Base-by-base conservation (phyloP, 805 yeast species). In the Ogataea pignaliae region DNA sequence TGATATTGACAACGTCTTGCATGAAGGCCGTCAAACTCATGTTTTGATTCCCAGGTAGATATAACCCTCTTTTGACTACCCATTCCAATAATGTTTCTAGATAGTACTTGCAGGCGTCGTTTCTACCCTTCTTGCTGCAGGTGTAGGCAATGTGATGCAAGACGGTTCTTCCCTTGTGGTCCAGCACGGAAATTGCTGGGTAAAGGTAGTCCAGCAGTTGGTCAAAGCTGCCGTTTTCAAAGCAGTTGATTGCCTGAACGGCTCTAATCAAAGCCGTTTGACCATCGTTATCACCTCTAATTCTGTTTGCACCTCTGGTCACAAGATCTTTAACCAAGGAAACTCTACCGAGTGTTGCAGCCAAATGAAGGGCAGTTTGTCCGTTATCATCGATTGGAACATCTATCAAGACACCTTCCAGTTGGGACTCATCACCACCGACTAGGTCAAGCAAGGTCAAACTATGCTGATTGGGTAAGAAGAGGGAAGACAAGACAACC, bases 341-440 rank as follows among this genome's bases (percentile, higher is more conserved):
- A 1, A 83, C 65, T 45, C 88, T 79, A 0, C 95, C 98, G 61
- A 93, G 73, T 0, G 97, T 87, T 13, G 97, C 82, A 3, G 97
- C 95, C 95, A 98, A 87, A 64, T 93, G 99, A 45, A 93, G 72
- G 0, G 96, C 88, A 0, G 96, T 85, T 59, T 93, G 93, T 0
- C 98, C 97, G 45, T 84, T 79, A 54, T 87, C 95, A 64, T 95
- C 99, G 37, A 95, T 86, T 1, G 97, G 83, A 30, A 88, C 87
- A 57, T 88, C 93, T 40, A 90, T 71, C 46, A 79, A 76, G 32
- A 87, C 70, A 34, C 71, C 59, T 10, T 57, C 51, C 13, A 66
- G 41, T 34, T 56, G 60, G 3, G 54, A 49, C 17, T 50, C 59
- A 30, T 57, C 61, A 5, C 60, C 57, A 7, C 56, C 62, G 8